These are phyloP conservation scores for Neurospora pannonica DNA, from an alignment of 495 filamentous ascomycete genomes.

Conservation along the genomic window DNA sequence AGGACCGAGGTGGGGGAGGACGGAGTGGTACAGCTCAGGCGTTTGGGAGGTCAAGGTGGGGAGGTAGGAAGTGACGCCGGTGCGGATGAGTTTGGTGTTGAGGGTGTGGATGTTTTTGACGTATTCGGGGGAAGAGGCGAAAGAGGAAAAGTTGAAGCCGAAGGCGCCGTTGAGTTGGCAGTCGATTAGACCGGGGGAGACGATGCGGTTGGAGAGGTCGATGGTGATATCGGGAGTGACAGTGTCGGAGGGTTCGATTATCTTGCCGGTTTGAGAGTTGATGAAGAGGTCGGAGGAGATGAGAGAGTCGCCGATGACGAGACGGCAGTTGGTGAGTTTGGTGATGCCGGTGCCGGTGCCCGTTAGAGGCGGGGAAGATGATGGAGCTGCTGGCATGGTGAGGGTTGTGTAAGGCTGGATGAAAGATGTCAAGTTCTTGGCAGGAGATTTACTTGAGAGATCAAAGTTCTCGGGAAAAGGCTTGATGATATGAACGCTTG, in stretches of 20 bases:
- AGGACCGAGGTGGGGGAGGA: slow-evolving; percentile 63
- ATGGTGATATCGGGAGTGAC: slow-evolving; percentile 53
- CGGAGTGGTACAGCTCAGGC: slow-evolving; percentile 61
- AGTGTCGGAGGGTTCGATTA: slow-evolving; percentile 64
- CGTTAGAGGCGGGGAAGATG: not conserved
- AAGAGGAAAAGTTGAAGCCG: slow-evolving; percentile 73
- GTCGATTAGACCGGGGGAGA: slow-evolving; percentile 77
- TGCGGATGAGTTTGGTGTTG: slow-evolving; percentile 58
- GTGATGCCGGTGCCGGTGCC: slow-evolving; percentile 45
- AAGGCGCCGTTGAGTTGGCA: slow-evolving; percentile 79
- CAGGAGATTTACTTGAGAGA: not conserved
- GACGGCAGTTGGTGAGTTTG: slow-evolving; percentile 75
- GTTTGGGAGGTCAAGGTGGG: slow-evolving; percentile 66
- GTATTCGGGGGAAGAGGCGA: slow-evolving; percentile 59
- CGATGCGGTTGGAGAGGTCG: slow-evolving; percentile 66
- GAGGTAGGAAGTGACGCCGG: slow-evolving; percentile 76
- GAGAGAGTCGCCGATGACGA: slow-evolving; percentile 52
- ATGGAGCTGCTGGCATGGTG: not conserved
- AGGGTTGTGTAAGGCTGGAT: not conserved
- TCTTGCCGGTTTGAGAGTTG: slow-evolving; percentile 62
- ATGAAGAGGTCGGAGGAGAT: slow-evolving; percentile 73
- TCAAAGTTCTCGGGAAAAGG: not conserved
- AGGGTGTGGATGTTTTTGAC: slow-evolving; percentile 54
- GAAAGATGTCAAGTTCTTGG: not conserved
- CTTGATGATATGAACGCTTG: not conserved